These are phyloP conservation scores for Trametopsis cervina DNA, from an alignment of 768 basidiomycete species.

Conservation along the genomic window DNA sequence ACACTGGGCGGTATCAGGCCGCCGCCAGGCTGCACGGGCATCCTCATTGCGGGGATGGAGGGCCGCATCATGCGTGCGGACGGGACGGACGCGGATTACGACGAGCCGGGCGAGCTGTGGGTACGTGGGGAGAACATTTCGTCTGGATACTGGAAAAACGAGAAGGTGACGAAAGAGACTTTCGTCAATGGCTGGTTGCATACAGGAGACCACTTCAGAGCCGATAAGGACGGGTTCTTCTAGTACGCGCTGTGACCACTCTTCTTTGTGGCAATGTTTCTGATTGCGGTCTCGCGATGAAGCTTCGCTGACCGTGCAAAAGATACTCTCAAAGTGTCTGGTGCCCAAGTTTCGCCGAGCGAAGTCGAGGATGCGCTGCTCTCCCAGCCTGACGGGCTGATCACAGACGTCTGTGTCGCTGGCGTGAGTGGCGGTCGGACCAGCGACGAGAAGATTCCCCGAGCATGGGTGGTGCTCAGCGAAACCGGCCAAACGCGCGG, in stretches of 20 bases:
- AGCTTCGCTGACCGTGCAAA: conserved; percentile 77
- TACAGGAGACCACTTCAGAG: conserved; percentile 66
- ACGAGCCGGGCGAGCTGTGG: conserved; percentile 65
- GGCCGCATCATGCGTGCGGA: conserved; percentile 56
- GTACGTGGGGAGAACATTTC: conserved; percentile 49
- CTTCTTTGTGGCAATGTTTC: not conserved
- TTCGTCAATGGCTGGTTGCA: conserved; percentile 66
- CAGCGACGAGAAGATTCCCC: conserved; percentile 65
- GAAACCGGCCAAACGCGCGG: conserved; percentile 44
- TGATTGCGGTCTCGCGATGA: not conserved
- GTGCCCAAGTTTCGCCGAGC: conserved; percentile 71
- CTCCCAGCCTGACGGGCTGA: conserved; percentile 51
- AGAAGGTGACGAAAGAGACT: conserved; percentile 55
- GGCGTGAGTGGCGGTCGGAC: conserved; percentile 70
- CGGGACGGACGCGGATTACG: conserved; percentile 42
- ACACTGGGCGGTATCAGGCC: conserved; percentile 32
- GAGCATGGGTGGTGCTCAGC: conserved; percentile 74
- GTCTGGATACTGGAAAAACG: conserved; percentile 69
- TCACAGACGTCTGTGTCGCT: conserved; percentile 63
- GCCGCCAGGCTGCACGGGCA: conserved; percentile 42
- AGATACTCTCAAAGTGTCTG: conserved; percentile 79
- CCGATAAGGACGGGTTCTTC: conserved; percentile 54
- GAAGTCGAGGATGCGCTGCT: conserved; percentile 69
- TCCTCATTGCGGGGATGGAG: conserved; percentile 58
- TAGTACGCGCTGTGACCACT: conserved; percentile 44